phyloP scores from a whole-genome alignment of 768 basidiomycete species.

The Auricularia sp. region DNA sequence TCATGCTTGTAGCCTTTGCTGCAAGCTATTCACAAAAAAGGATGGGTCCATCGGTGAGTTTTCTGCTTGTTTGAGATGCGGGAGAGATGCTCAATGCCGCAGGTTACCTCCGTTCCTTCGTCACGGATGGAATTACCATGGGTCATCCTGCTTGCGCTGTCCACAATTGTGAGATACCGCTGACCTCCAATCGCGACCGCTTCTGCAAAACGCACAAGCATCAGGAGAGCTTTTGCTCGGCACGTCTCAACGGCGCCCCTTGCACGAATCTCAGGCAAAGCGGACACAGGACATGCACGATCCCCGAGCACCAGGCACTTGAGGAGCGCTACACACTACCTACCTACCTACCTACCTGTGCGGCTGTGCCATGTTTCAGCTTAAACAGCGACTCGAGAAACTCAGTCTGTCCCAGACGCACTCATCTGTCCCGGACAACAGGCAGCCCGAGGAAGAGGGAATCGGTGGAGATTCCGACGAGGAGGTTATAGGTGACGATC shows the following conservation, averaged over 20 bases:
- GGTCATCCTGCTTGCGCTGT: slow-evolving; percentile 23
- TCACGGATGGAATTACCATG: slow-evolving; percentile 24
- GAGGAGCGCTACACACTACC: slow-evolving; percentile 11
- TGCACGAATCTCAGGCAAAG: not conserved
- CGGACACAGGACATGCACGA: slow-evolving; percentile 14
- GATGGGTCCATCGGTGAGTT: slow-evolving; percentile 9
- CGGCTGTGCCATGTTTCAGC: slow-evolving; percentile 19
- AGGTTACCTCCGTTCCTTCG: slow-evolving; percentile 9
- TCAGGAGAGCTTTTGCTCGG: not conserved
- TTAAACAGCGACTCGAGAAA: slow-evolving; percentile 12
- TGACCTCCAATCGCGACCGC: slow-evolving; percentile 5
- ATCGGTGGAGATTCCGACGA: slow-evolving; percentile 6
- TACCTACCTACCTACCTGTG: not conserved
- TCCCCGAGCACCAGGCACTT: slow-evolving; percentile 14
- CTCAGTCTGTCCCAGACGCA: slow-evolving; percentile 1
- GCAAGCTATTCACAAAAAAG: slow-evolving; percentile 8
- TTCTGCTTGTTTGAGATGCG: too few relatives aligned
- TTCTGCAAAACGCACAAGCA: slow-evolving; percentile 14
- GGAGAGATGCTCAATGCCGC: not conserved
- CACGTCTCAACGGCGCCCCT: not conserved
- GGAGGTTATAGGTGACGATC: not conserved
- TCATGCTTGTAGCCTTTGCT: slow-evolving; percentile 22
- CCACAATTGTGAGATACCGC: slow-evolving; percentile 18
- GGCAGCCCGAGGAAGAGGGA: slow-evolving; percentile 13
- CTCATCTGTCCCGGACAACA: slow-evolving; percentile 12